These are phyloP conservation scores for Cucurbita ficifolia DNA, from an alignment of 306 rosid genomes.

Conservation along the genomic window DNA sequence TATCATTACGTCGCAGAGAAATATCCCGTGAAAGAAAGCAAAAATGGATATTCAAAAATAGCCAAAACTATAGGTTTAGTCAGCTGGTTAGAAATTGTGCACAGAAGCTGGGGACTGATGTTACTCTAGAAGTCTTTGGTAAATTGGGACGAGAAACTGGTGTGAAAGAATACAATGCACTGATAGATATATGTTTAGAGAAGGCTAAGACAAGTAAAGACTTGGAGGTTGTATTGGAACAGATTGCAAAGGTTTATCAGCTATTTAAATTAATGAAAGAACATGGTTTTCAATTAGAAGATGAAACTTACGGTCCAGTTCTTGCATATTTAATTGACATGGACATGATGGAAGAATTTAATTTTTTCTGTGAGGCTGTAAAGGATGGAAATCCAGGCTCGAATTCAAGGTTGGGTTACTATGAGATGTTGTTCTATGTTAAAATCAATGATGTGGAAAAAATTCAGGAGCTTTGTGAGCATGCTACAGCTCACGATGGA, in stretches of 20 bases:
- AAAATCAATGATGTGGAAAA: slow-evolving; percentile 45
- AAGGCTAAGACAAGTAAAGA: slow-evolving; percentile 37
- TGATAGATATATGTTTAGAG: slow-evolving; percentile 39
- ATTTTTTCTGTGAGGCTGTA: slow-evolving; percentile 30
- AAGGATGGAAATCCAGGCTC: slow-evolving; percentile 37
- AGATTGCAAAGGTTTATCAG: slow-evolving; percentile 34
- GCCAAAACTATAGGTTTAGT: slow-evolving; percentile 29
- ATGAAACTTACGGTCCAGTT: slow-evolving; percentile 48
- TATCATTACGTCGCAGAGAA: slow-evolving; percentile 22
- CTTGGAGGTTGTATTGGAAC: slow-evolving; percentile 32
- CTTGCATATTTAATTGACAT: slow-evolving; percentile 46
- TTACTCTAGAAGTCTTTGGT: slow-evolving; percentile 30
- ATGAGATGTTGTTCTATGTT: slow-evolving; percentile 66
- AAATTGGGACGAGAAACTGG: slow-evolving; percentile 47
- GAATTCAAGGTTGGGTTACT: slow-evolving; percentile 48
- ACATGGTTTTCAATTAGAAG: slow-evolving; percentile 49
- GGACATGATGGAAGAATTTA: slow-evolving; percentile 61
- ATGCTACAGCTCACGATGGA: slow-evolving; percentile 23
- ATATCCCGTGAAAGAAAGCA: slow-evolving; percentile 42
- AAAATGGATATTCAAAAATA: slow-evolving; percentile 20
- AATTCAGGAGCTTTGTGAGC: slow-evolving; percentile 45
- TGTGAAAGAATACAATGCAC: slow-evolving; percentile 34
- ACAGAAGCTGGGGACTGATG: slow-evolving; percentile 33
- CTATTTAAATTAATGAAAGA: slow-evolving; percentile 47
- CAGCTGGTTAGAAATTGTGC: slow-evolving; percentile 27